These are phyloP conservation scores for Excoecaria cochinchinensis DNA, from an alignment of 345 rosid species.

Conservation along the genomic window DNA sequence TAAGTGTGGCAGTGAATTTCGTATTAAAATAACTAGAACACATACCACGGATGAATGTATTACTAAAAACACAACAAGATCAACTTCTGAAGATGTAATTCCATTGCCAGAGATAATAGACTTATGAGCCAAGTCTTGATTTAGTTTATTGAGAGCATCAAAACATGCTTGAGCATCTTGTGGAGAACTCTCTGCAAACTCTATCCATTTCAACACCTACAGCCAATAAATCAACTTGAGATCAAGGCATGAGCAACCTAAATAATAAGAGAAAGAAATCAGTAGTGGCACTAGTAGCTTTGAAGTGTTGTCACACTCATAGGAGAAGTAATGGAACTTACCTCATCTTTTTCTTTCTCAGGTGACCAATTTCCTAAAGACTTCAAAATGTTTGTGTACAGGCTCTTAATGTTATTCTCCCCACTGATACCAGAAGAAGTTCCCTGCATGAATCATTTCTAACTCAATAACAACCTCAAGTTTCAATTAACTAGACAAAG, in stretches of 20 bases:
- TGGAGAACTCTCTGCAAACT: slow-evolving; percentile 58
- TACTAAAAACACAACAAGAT: slow-evolving; percentile 62
- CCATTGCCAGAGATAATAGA: slow-evolving; percentile 79
- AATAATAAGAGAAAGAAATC: background rate
- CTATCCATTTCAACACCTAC: slow-evolving; percentile 77
- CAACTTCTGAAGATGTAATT: slow-evolving; percentile 70
- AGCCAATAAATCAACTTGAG: slow-evolving; percentile 13
- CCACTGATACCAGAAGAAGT: slow-evolving; percentile 22
- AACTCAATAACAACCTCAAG: background rate
- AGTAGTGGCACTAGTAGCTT: background rate
- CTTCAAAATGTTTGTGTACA: slow-evolving; percentile 50
- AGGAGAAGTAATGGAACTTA: slow-evolving; percentile 17
- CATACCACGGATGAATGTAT: slow-evolving; percentile 72
- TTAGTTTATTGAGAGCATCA: slow-evolving; percentile 48
- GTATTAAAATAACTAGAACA: background rate
- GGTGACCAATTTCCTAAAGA: slow-evolving; percentile 42
- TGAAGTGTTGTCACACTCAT: background rate
- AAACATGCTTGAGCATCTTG: slow-evolving; percentile 40
- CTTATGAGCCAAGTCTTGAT: slow-evolving; percentile 55
- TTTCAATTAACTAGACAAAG: background rate
- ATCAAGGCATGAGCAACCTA: background rate
- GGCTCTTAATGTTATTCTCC: slow-evolving; percentile 48
- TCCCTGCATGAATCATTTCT: slow-evolving; percentile 37
- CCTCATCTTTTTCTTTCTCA: slow-evolving; percentile 45
- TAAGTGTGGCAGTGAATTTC: background rate